Evolutionary conservation across 768 basidiomycete species (phyloP), one percentile per base, ranked within the genome.

Genomic region (Tylopilus balloui): DNA sequence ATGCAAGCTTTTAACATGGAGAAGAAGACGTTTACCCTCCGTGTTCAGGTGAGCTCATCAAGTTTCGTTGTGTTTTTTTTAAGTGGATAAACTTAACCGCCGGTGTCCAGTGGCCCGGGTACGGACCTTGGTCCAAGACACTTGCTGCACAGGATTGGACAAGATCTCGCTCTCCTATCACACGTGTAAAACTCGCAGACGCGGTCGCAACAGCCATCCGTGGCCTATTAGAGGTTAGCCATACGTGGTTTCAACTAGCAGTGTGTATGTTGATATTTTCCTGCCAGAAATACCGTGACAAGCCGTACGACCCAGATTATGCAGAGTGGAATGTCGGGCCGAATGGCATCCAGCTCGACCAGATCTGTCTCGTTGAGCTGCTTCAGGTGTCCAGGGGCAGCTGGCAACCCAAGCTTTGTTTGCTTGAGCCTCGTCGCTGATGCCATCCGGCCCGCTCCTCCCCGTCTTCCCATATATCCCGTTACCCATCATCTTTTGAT

Each of bases 341-440:
- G 1, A 42, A 45, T n/a, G 68, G 56, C 5, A 59, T 68, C 27
- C 56, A 51, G 38, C 47, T 66, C 12, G 46, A 57, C 7, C 54
- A 64, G 29, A 37, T 68, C 43, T 71, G 83, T 49, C 79, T 90
- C 32, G 81, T 90, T 58, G 80, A 83, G 55, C 74, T 89, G 40
- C 84, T 84, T 66, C 86, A 86, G 51, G 86, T 89, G 47, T 88
- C 86, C 4, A 78, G 78, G 70, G 87, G 87, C 19, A 83, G 81
- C 54, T 89, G 87, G 87, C 87, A 89, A 55, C 85, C 86, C 20
- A 77, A 83, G 42, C 64, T 89, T 28, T 77, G 84, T 64, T 73
- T 88, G 47, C 43, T 52, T 19, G 37, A 31, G n/a, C 51, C 56
- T 41, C 54, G 38, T 24, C 52, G 5, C 42, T 66, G 41, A 61